Conservation (phyloP, 83 land plant species). For the Picea abies region DNA sequence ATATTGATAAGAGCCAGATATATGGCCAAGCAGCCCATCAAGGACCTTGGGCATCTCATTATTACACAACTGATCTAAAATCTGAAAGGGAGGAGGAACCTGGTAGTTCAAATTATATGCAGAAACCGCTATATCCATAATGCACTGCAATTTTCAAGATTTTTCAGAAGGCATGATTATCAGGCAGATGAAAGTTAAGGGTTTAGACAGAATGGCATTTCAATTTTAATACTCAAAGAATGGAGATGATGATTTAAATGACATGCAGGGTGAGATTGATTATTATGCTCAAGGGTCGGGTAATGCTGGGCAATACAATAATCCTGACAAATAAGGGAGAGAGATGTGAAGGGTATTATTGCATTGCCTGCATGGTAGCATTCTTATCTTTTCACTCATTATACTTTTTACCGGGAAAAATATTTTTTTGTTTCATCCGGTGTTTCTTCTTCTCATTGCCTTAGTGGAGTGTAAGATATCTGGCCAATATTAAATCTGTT, state of each 20-base stretch:
- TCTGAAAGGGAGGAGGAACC: slow-evolving; percentile 10
- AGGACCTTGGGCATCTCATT: slow-evolving; percentile 1
- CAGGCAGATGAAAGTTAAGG: not conserved
- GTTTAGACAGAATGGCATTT: not conserved
- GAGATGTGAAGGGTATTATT: not conserved
- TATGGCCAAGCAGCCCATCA: slow-evolving; percentile 14
- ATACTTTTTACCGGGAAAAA: not conserved
- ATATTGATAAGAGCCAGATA: not conserved
- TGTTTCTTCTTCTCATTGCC: not conserved
- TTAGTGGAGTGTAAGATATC: not conserved
- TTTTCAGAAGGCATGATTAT: not conserved
- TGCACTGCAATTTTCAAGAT: not conserved
- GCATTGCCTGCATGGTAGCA: not conserved
- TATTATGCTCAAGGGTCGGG: slow-evolving; percentile 6
- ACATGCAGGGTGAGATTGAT: not conserved
- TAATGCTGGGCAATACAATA: not conserved
- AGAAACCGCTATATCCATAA: not conserved
- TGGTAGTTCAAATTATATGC: not conserved
- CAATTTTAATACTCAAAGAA: not conserved
- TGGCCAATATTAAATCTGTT: not conserved
- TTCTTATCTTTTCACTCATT: not conserved
- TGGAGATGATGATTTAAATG: slow-evolving; percentile 3
- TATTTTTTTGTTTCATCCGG: not conserved
- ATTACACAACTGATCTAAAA: not conserved
- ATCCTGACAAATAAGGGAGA: not conserved